Evolutionary conservation across 192 early-diverging fungal species (phyloP), one percentile per base, ranked within the genome.

Genomic region (Coemansia sp.): DNA sequence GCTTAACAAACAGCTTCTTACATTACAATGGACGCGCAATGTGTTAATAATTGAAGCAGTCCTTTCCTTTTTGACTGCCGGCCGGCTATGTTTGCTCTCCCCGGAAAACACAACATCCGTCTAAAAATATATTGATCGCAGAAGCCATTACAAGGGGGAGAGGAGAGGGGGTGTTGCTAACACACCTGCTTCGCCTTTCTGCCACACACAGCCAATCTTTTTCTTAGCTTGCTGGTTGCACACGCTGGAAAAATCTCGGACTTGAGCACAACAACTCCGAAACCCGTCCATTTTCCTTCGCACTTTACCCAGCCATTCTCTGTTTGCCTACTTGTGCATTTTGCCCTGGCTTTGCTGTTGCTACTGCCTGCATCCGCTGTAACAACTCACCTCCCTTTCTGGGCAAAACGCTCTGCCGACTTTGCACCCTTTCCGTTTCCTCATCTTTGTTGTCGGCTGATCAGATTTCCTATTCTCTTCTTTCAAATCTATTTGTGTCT

Each of bases 201-300:
- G 15, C 37, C 37, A 40, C 37, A 40, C 15, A n/a, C 48, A 51
- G 48, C 48, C 48, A 51, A 26, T 26, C 48, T 51, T 6, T 51
- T 26, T 26, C 26, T 21, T 15, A 13, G 20, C 16, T 51, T 51
- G 7, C 7, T 51, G 2, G 23, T 51, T 49, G 10, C 30, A 61
- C 7, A 53, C 39, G 39, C 58, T 49, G 71, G 71, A 67, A 63
- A 67, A 63, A 63, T 57, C 49, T 74, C 71, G 71, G 71, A 67
- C 59, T 74, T 74, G 34, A 37, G 30, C 9, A 23, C 48, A 66
- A 74, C 63, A 55, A 64, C 61, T 68, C 72, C 72, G 72, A 74
- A 74, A 21, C 63, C 70, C 64, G 70, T 58, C 43, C 28, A 48
- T 46, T 48, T 59, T 7, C 48, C 13, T 25, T 49, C 48, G 18